Evolutionary conservation across 2,329 filamentous ascomycete genomes (phyloP).

Genomic region (Plenodomus biglobosus): DNA sequence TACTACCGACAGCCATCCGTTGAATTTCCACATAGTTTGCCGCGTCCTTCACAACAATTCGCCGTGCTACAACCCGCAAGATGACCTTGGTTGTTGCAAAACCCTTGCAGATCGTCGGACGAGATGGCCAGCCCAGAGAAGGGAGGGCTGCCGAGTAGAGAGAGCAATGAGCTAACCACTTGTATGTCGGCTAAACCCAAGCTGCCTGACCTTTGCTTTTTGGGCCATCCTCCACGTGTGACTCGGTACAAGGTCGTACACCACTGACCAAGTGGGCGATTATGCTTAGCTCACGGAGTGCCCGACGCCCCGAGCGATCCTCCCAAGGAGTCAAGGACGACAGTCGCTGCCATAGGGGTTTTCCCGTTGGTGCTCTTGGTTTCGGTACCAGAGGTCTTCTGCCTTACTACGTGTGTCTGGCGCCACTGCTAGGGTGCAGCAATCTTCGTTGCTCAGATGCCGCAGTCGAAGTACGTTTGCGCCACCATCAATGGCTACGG

Average conservation of each 20-base stretch:
- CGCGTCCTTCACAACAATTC: not conserved
- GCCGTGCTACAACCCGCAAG: conserved; percentile 6
- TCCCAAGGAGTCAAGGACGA: conserved; percentile 19
- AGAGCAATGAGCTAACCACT: conserved; percentile 15
- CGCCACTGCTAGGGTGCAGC: conserved; percentile 34
- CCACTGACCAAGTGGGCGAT: conserved; percentile 7
- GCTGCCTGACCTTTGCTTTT: conserved; percentile 8
- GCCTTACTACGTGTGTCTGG: conserved; percentile 30
- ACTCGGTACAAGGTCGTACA: conserved; percentile 23
- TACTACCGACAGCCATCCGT: not conserved
- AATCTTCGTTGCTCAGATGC: conserved; percentile 16
- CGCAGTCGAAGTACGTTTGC: conserved; percentile 26
- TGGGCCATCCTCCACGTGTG: conserved; percentile 32
- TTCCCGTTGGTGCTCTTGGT: not conserved
- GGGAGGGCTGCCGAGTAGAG: conserved; percentile 6
- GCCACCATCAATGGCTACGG: conserved; percentile 26
- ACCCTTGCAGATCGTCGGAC: not conserved
- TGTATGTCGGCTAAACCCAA: conserved; percentile 16
- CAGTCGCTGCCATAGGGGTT: not conserved
- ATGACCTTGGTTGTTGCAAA: not conserved
- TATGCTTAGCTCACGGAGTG: conserved; percentile 9
- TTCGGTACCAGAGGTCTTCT: conserved; percentile 5
- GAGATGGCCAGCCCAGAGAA: conserved; percentile 9
- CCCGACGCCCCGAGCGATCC: conserved; percentile 9
- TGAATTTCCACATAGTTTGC: not conserved